Percentiles rank a stretch among this genome's conserved stretches.
These are phyloP conservation scores for Yamagishiella unicocca DNA, from an alignment of 139 green algal genomes.

Conservation along the genomic window DNA sequence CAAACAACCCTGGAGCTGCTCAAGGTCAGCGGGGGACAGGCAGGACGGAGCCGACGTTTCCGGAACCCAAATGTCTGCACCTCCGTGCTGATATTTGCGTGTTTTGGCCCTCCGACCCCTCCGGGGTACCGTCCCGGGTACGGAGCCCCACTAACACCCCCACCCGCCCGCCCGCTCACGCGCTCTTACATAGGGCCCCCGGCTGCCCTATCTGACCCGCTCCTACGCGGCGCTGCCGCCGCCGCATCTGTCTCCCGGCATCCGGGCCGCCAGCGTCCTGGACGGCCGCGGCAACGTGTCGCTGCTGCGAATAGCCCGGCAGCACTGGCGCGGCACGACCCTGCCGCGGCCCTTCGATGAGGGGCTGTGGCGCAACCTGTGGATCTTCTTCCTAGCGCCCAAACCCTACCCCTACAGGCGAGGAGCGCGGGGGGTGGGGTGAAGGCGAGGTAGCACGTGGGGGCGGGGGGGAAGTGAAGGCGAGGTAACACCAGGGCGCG, in stretches of 20 bases:
- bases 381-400: slow-evolving; percentile 19
- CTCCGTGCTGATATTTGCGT: no score
- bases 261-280: background rate
- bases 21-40: background rate
- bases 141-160: no score
- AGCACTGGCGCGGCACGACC: background rate
- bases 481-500: no score
- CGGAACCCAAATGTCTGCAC: no score
- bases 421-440: no score
- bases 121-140: no score
- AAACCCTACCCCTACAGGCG: slow-evolving; percentile 37
- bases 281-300: background rate
- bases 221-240: background rate
- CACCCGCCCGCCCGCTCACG: no score
- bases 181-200: background rate
- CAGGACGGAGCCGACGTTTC: no score
- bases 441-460: no score
- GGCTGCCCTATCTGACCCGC: background rate
- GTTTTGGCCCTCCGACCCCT: no score
- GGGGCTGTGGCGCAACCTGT: slow-evolving; percentile 13
- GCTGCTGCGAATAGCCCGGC: background rate
- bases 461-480: no score
- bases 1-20: slow-evolving; percentile 44
- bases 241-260: background rate
- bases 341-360: slow-evolving; percentile 30